These are phyloP conservation scores for Colletotrichum graminicola DNA, from an alignment of 2,329 filamentous ascomycete species.

Conservation along the genomic window DNA sequence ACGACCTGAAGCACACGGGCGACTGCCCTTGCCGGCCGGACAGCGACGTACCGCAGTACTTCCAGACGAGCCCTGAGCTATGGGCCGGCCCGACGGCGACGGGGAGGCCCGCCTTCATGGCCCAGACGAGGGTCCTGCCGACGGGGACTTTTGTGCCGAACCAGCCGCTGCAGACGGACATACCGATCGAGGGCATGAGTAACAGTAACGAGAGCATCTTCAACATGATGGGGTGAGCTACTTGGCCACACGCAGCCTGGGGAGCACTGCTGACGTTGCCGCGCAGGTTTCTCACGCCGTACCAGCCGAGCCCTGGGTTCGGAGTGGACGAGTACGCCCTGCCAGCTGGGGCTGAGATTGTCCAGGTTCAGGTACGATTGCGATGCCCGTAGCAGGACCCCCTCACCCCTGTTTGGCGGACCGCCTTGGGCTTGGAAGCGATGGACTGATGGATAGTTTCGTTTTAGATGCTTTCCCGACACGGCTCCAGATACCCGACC, in stretches of 20 bases:
- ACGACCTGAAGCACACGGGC: constrained; percentile 42
- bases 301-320: constrained; percentile 78
- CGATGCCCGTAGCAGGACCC: not conserved
- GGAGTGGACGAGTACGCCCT: constrained; percentile 79
- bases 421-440: not conserved
- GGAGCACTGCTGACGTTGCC: not conserved
- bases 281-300: constrained; percentile 71
- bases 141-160: constrained; percentile 75
- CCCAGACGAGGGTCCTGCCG: constrained; percentile 77
- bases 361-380: constrained; percentile 67
- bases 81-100: constrained; percentile 78
- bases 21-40: constrained; percentile 49
- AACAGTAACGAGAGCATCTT: constrained; percentile 75
- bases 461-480: constrained; percentile 75
- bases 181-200: constrained; percentile 73
- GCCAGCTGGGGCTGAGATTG: constrained; percentile 74
- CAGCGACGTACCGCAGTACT: constrained; percentile 69
- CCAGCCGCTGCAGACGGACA: constrained; percentile 76
- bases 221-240: constrained; percentile 70
- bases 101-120: constrained; percentile 76
- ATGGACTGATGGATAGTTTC: not conserved
- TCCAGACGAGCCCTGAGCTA: constrained; percentile 71
- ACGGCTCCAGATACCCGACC: constrained; percentile 81
- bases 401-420: not conserved
- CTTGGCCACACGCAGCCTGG: not conserved